These are phyloP conservation scores for Agaricus bisporus DNA, from an alignment of 768 basidiomycete species.

Conservation along the genomic window DNA sequence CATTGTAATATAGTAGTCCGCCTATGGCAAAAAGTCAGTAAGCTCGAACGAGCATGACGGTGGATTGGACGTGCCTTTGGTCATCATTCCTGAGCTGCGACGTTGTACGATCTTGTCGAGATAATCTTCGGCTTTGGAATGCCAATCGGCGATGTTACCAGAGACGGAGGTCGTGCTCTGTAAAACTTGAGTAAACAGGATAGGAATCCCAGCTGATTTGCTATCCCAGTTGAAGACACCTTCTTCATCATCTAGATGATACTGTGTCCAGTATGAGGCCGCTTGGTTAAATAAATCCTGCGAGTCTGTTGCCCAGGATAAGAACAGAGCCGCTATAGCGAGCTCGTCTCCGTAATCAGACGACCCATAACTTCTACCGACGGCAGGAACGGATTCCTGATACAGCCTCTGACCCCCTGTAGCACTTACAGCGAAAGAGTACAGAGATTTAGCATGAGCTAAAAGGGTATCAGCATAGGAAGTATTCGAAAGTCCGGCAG, in stretches of 20 bases:
- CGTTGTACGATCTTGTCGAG: slow-evolving; percentile 63
- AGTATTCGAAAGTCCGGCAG: slow-evolving; percentile 64
- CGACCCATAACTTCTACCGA: slow-evolving; percentile 61
- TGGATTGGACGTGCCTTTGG: slow-evolving; percentile 42
- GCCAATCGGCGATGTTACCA: slow-evolving; percentile 64
- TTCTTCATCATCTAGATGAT: slow-evolving; percentile 43
- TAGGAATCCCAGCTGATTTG: slow-evolving; percentile 67
- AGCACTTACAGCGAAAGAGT: slow-evolving; percentile 68
- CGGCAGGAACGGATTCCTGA: slow-evolving; percentile 63
- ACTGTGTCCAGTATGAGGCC: slow-evolving; percentile 51
- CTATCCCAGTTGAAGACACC: slow-evolving; percentile 87
- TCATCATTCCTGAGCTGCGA: slow-evolving; percentile 42
- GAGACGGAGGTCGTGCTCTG: slow-evolving; percentile 46
- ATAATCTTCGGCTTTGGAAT: slow-evolving; percentile 61
- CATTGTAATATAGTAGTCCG: slow-evolving; percentile 76
- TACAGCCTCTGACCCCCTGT: slow-evolving; percentile 56
- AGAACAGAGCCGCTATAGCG: slow-evolving; percentile 67
- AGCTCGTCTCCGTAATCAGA: slow-evolving; percentile 71
- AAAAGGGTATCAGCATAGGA: slow-evolving; percentile 69
- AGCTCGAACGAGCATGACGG: background rate
- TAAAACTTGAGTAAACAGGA: slow-evolving; percentile 72
- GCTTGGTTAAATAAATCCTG: slow-evolving; percentile 57
- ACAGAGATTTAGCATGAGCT: slow-evolving; percentile 69
- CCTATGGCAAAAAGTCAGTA: slow-evolving; percentile 33
- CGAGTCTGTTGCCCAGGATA: slow-evolving; percentile 66